Percentiles rank a stretch among this genome's conserved stretches.
Evolutionary conservation across 495 filamentous ascomycete species (phyloP).

Genomic region (Trichoderma parareesei): DNA sequence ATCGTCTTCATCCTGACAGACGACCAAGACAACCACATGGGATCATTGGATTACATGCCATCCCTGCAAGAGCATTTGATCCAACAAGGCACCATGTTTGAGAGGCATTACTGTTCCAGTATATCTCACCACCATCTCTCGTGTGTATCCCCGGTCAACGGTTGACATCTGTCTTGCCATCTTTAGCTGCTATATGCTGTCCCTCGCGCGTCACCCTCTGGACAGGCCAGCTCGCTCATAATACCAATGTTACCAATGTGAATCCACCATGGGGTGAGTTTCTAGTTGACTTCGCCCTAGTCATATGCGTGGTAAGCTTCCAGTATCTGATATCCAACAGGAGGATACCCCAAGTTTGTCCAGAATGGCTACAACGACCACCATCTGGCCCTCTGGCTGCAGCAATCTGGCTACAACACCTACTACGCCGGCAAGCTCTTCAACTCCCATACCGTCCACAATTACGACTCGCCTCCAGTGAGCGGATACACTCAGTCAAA

Average conservation of each 20-base stretch:
- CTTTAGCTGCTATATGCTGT: conserved; percentile 46
- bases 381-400: conserved; percentile 63
- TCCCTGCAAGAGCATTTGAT: conserved; percentile 43
- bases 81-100: conserved; percentile 47
- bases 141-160: not conserved
- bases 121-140: not conserved
- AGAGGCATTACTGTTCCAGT: conserved; percentile 50
- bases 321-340: conserved; percentile 22
- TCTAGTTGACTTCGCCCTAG: not conserved
- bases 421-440: conserved; percentile 70
- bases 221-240: conserved; percentile 63
- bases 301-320: not conserved
- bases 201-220: conserved; percentile 54
- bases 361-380: conserved; percentile 56
- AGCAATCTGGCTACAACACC: conserved; percentile 61
- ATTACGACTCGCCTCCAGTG: conserved; percentile 49
- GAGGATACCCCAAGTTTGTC: conserved; percentile 65
- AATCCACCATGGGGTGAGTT: conserved; percentile 49
- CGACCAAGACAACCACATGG: conserved; percentile 56
- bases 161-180: not conserved
- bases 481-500: conserved; percentile 53
- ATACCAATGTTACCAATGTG: conserved; percentile 69
- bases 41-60: conserved; percentile 51
- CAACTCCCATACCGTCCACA: conserved; percentile 52
- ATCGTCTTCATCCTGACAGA: conserved; percentile 60